Evolutionary conservation across 2,329 filamentous ascomycete genomes (phyloP), one percentile per base, ranked within the genome.

Genomic region (Metarhizium sp.): DNA sequence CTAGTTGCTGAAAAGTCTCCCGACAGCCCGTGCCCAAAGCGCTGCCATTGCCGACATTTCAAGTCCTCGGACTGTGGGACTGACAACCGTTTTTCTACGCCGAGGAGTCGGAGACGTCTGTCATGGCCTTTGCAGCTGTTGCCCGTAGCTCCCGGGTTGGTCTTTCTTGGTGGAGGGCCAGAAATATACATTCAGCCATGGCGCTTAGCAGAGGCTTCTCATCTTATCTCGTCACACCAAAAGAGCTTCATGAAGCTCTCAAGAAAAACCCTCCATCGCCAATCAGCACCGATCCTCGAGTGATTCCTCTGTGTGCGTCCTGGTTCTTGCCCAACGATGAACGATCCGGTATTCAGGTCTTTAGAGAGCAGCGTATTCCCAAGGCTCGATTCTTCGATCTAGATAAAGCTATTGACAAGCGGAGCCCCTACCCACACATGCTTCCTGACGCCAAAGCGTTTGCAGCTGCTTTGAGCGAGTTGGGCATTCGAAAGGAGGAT

Each of bases 291-390:
- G 84, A 90, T 13, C 88, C 92, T 1, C 85, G 88, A 61, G 86
- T 95, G 47, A 85, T 99, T 54, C 89, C 94, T 2, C 79, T 99
- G 46, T 96, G 92, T 72, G 94, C 92, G 50, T 82, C 90, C 29
- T 99, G 94, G 94, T 99, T 96, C 68, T 82, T 99, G 59, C 94
- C 94, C 59, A 97, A 96, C 70, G 92, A 96, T 62, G 82, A 82
- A 54, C 86, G 91, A 59, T 88, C 82, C 51, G 94, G 94, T 54
- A 83, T 88, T 62, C 79, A 94, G 60, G 84, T 86, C 47, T 99
- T 92, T 76, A 82, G 85, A 61, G 81, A 90, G 67, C 82, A 85
- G 67, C 89, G 90, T 64, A 94, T 99, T 60, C 92, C 92, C 25
- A 85, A 86, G 65, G 87, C 94, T 1, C 88, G 91, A 36, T 99